Base-by-base conservation (phyloP, 305 asterid species). In the Fraxinus xanthoxyloides region DNA sequence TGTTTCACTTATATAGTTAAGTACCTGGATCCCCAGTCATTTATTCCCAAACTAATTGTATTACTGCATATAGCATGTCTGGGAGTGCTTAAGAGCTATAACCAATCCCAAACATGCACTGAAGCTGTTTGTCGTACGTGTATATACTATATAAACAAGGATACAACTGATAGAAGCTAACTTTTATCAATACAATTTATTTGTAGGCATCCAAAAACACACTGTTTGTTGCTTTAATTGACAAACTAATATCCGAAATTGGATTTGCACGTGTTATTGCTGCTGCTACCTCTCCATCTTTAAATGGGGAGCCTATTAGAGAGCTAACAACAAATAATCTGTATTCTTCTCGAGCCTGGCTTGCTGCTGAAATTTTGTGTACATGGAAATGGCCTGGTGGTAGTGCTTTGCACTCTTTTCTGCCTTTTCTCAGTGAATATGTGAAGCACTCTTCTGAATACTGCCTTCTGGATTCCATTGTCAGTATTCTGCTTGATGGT, bases 321-420 rank as follows among this genome's bases (percentile, higher is more conserved):
- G 84, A 84, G 84, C 87, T 76, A 65, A 72, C 83, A 77, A 85
- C 84, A 61, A 56, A 86, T 81, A 85, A 81, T 65, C 83, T 85
- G 85, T 90, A 82, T 40, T 85, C 87, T 87, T 82, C 97, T 82
- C 97, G 99, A 69, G 93, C 98, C 79, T 97, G 99, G 99, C 98
- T 97, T 87, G 99, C 98, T 72, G 98, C 93, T 82, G 99, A 97
- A 87, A 89, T 97, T 75, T 90, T 97, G 79, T 97, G 99, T 93
- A 85, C 98, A 48, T 93, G 98, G 98, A 89, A 92, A 82, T 97
- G 99, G 99, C 87, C 84, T 83, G 93, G 95, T 51, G 98, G 98
- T 84, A 88, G 87, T 88, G 97, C 90, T 83, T 84, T 86, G 85
- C 83, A 89, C 84, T 88, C 98, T 43, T 92, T 97, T 85, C 81